Evolutionary conservation across 371 early-diverging fungal species (phyloP).

Genomic region (Choanephora cucurbitarum): DNA sequence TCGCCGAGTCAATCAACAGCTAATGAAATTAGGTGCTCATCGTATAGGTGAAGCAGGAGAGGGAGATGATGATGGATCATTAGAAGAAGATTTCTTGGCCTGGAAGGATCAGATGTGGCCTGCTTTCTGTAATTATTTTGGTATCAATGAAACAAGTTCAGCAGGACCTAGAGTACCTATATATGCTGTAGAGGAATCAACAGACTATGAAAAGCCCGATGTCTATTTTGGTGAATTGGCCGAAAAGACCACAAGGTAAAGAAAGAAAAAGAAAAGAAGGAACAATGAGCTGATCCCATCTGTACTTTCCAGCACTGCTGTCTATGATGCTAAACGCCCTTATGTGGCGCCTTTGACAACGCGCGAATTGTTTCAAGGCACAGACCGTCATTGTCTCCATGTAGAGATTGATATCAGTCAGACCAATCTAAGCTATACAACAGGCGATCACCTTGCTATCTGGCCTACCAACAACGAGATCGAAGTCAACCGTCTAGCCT

Average conservation of each 20-base stretch:
- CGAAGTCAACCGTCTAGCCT: conserved; percentile 71
- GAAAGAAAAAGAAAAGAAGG: no score
- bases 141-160: conserved; percentile 61
- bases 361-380: conserved; percentile 65
- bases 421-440: conserved; percentile 80
- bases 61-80: conserved; percentile 94
- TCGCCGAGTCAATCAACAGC: conserved; percentile 64
- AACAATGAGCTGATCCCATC: no score
- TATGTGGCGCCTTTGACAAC: conserved; percentile 69
- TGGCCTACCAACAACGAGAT: conserved; percentile 85
- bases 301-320: no score
- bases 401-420: conserved; percentile 87
- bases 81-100: conserved; percentile 93
- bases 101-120: conserved; percentile 92
- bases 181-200: conserved; percentile 46
- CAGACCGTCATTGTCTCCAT: conserved; percentile 86
- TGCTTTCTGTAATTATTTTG: conserved; percentile 72
- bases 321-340: conserved; percentile 84
- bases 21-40: conserved; percentile 74
- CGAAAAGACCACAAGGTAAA: conserved; percentile 32
- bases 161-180: conserved; percentile 43
- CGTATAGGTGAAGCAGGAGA: conserved; percentile 84
- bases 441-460: conserved; percentile 96
- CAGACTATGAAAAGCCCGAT: conserved; percentile 34
- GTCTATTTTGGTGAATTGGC: conserved; percentile 66